phyloP scores from a whole-genome alignment of 495 filamentous ascomycete species.

The Margaritispora aquatica region DNA sequence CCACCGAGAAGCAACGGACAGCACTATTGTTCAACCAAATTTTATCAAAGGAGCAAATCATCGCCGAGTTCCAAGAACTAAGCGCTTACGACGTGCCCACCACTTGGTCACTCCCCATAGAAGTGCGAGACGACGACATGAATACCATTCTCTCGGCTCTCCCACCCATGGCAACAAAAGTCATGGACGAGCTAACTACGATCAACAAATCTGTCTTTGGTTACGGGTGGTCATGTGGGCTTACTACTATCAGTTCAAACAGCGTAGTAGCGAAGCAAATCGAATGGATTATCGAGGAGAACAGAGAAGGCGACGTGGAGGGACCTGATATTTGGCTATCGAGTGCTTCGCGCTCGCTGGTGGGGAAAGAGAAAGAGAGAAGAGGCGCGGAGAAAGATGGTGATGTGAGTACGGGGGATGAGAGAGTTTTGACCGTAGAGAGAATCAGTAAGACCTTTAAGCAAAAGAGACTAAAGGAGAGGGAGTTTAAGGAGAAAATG shows the following conservation, averaged over 20 bases:
- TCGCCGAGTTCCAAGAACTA: slow-evolving; percentile 22
- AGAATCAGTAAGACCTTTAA: not conserved
- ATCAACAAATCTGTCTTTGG: slow-evolving; percentile 66
- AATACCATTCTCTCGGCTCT: slow-evolving; percentile 6
- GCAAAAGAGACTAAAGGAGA: not conserved
- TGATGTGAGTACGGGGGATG: not conserved
- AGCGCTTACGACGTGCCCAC: slow-evolving; percentile 23
- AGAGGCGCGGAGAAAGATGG: slow-evolving; percentile 1
- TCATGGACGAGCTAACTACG: slow-evolving; percentile 41
- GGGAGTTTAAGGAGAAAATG: not conserved
- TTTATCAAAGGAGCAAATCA: slow-evolving; percentile 1
- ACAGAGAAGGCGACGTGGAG: slow-evolving; percentile 26
- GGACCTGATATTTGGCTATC: slow-evolving; percentile 58
- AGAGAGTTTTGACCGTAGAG: not conserved
- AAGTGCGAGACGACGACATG: slow-evolving; percentile 21
- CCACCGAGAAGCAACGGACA: slow-evolving; percentile 51
- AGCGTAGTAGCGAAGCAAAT: slow-evolving; percentile 57
- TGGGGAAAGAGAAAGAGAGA: slow-evolving; percentile 43
- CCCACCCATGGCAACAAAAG: slow-evolving; percentile 18
- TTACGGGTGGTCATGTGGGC: slow-evolving; percentile 55
- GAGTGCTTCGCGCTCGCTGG: slow-evolving; percentile 54
- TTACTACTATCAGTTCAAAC: slow-evolving; percentile 65
- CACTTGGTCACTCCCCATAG: slow-evolving; percentile 26
- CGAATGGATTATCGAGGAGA: slow-evolving; percentile 42
- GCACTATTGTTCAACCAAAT: slow-evolving; percentile 39